Conservation (phyloP, 2,329 filamentous ascomycete species). For the Phaeosphaeria sp. region DNA sequence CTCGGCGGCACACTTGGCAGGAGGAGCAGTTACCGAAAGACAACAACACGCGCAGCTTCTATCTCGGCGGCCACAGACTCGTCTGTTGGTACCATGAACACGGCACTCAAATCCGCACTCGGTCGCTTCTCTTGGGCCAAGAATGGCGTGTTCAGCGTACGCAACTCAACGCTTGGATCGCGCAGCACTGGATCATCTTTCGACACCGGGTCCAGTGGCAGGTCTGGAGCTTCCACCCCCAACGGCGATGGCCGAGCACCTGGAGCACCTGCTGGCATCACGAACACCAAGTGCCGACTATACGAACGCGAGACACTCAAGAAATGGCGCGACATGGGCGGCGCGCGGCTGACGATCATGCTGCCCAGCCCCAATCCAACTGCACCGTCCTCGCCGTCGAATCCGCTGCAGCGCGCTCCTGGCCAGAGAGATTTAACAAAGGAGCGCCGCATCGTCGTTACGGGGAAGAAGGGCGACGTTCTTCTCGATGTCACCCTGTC, state of each 20-base stretch:
- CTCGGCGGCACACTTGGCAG: constrained; percentile 55
- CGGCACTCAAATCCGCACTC: constrained; percentile 75
- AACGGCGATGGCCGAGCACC: constrained; percentile 33
- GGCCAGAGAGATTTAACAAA: constrained; percentile 54
- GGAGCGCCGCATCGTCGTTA: constrained; percentile 86
- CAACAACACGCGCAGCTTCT: constrained; percentile 60
- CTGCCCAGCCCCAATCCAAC: constrained; percentile 68
- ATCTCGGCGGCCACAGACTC: constrained; percentile 73
- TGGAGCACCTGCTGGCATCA: constrained; percentile 67
- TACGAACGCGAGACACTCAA: constrained; percentile 76
- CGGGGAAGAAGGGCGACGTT: constrained; percentile 71
- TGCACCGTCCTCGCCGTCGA: constrained; percentile 37
- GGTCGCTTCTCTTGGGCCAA: constrained; percentile 73
- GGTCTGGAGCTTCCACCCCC: constrained; percentile 45
- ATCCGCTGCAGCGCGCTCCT: constrained; percentile 41
- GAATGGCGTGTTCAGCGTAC: constrained; percentile 81
- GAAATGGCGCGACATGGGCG: constrained; percentile 92
- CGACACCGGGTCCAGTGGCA: constrained; percentile 51
- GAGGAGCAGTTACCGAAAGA: constrained; percentile 63
- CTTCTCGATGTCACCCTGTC: constrained; percentile 85
- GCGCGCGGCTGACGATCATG: constrained; percentile 82
- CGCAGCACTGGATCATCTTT: constrained; percentile 61
- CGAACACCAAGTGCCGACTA: constrained; percentile 84
- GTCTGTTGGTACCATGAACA: constrained; percentile 77
- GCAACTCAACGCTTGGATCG: constrained; percentile 74